These are phyloP conservation scores for Saprolegnia diclina DNA, from an alignment of 352 stramenopile species.

Conservation along the genomic window DNA sequence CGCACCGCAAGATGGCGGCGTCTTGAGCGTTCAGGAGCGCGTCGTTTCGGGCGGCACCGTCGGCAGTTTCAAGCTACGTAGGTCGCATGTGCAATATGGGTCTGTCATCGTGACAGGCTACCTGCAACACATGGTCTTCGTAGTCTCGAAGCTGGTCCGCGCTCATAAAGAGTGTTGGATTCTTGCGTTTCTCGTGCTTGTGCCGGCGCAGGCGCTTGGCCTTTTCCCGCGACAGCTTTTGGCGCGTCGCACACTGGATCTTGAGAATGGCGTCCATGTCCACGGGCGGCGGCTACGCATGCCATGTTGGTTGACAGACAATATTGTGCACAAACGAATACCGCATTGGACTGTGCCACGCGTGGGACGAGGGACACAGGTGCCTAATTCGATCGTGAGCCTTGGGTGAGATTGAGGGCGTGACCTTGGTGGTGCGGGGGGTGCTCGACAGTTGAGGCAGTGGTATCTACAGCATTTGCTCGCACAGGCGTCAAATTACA, in stretches of 20 bases:
- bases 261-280: constrained; percentile 23
- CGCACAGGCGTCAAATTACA: too few species aligned
- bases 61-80: background rate
- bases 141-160: background rate
- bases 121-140: background rate
- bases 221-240: background rate
- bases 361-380: too few species aligned
- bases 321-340: too few species aligned
- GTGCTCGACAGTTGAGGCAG: background rate
- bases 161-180: constrained; percentile 3
- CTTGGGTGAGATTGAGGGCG: too few species aligned
- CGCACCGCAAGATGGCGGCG: background rate
- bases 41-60: background rate
- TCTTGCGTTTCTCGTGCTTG: background rate
- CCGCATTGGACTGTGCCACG: too few species aligned
- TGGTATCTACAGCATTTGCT: background rate
- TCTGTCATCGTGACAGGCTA: background rate
- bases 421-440: background rate
- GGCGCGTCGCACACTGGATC: constrained; percentile 9
- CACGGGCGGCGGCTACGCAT: constrained; percentile 15
- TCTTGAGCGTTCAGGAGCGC: background rate
- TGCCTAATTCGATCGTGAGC: too few species aligned
- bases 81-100: background rate
- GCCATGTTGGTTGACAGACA: too few species aligned
- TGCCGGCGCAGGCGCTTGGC: background rate